Base-by-base conservation (phyloP, 2,329 filamentous ascomycete genomes). In the Lojkania enalia region DNA sequence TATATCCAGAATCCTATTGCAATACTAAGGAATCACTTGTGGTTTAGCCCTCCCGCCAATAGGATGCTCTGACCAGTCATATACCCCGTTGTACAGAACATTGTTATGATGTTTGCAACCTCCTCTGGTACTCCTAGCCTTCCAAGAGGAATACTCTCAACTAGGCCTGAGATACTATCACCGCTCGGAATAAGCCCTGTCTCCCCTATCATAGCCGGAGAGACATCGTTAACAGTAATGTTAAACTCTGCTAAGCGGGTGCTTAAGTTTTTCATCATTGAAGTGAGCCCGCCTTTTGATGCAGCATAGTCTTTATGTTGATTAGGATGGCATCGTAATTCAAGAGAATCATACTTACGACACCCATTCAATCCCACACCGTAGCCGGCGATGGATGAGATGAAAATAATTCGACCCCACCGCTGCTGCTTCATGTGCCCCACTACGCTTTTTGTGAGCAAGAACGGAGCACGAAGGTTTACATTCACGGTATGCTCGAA, bases 201-300 rank as follows among this genome's bases (percentile, higher is more conserved):
- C 1, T 63, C 63, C 12, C 81, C 82, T 51, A 86, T 85, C 81
- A 86, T 85, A 2, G 83, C 83, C 0, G 83, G 83, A 2, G 82
- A 81, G n/a, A 86, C 80, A 51, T 85, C 82, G 47, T 86, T 86
- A 44, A 85, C 81, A 12, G 82, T 83, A 54, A 86, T 83, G 21
- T 82, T 82, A 54, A 75, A 76, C 43, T 77, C 74, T 2, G 81
- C 83, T 16, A 85, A 74, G 35, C 80, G 79, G 1, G 73, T 76
- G 1, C 82, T 76, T 20, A 86, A 71, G 51, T 85, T 86, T 59
- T 77, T 81, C 79, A 85, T 84, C 78, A 86, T 81, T 2, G 80
- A 79, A 3, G 78, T 80, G 49, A 86, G 63, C 2, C 82, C 83
- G 5, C 78, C 82, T 63, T 85, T 84, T 20, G 78, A 81, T 2